These are phyloP conservation scores for Phytophthora nicotianae DNA, from an alignment of 352 stramenopile species.

Conservation along the genomic window DNA sequence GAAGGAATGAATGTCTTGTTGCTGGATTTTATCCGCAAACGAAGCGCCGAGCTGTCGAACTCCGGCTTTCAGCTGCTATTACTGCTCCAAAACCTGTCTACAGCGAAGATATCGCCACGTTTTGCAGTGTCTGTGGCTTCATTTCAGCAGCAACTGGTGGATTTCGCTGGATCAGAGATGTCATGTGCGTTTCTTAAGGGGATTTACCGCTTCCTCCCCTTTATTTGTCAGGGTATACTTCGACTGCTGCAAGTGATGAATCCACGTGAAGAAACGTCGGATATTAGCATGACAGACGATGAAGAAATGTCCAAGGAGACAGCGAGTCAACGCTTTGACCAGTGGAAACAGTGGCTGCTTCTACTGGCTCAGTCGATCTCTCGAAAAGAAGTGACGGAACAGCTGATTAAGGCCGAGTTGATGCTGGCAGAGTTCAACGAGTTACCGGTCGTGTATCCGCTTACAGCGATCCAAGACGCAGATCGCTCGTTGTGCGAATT, in stretches of 20 bases:
- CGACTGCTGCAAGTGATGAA: conserved; percentile 33
- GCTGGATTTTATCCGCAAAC: conserved; percentile 36
- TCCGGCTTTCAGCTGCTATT: conserved; percentile 55
- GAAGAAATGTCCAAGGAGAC: conserved; percentile 17
- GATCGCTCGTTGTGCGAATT: conserved; percentile 48
- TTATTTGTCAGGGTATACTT: conserved; percentile 57
- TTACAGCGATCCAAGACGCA: conserved; percentile 18
- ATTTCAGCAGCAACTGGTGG: conserved; percentile 51
- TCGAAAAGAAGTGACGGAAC: conserved; percentile 51
- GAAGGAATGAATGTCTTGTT: conserved; percentile 23
- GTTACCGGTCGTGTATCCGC: conserved; percentile 8
- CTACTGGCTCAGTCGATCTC: conserved; percentile 53
- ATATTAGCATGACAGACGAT: conserved; percentile 5
- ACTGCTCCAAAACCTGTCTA: conserved; percentile 45
- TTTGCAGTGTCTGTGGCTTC: conserved; percentile 29
- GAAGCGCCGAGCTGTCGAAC: conserved; percentile 44
- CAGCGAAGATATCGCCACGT: conserved; percentile 6
- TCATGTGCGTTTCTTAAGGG: conserved; percentile 38
- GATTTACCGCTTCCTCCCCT: conserved; percentile 61
- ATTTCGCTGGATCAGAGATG: conserved; percentile 37
- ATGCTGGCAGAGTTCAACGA: conserved; percentile 47
- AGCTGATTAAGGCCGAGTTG: conserved; percentile 63
- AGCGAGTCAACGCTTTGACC: conserved; percentile 26
- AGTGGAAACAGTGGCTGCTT: conserved; percentile 62
- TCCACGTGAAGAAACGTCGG: conserved; percentile 14